Evolutionary conservation across 176 grass and related monocot species (phyloP).

Genomic region (Phoenix dactylifera): DNA sequence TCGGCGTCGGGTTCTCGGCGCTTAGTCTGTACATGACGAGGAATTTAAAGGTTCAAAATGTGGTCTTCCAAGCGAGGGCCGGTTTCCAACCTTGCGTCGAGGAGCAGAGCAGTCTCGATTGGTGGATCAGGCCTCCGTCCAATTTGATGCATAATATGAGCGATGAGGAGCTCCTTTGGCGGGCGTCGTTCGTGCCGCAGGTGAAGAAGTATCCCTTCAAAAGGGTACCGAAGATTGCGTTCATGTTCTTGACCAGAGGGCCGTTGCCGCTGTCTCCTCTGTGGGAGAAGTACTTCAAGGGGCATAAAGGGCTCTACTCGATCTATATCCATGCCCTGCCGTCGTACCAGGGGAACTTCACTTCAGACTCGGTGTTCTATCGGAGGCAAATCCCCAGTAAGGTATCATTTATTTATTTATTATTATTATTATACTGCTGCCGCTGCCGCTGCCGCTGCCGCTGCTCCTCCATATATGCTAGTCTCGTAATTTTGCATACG

Average conservation of each 20-base stretch:
- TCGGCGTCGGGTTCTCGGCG: constrained; percentile 64
- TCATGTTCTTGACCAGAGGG: constrained; percentile 95
- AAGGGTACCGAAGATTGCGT: constrained; percentile 69
- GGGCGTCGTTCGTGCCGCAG: constrained; percentile 60
- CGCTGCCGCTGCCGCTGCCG: no score
- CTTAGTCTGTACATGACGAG: constrained; percentile 65
- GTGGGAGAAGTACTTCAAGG: constrained; percentile 77
- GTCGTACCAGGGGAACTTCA: constrained; percentile 62
- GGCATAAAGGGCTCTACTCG: constrained; percentile 68
- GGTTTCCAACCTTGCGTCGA: background rate
- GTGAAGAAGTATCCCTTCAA: constrained; percentile 56
- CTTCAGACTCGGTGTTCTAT: constrained; percentile 65
- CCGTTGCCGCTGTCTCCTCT: constrained; percentile 69
- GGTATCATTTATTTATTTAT: constrained; percentile 18
- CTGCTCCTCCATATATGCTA: no score
- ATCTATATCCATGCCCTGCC: constrained; percentile 75
- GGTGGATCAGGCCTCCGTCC: constrained; percentile 46
- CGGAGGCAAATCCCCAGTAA: constrained; percentile 73
- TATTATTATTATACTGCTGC: no score
- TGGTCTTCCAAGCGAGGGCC: constrained; percentile 14
- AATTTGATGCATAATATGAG: constrained; percentile 52
- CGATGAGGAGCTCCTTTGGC: constrained; percentile 90
- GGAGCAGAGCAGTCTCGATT: constrained; percentile 32
- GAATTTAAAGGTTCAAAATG: constrained; percentile 40
- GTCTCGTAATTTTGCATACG: no score